Percentiles rank a stretch among this genome's conserved stretches.
phyloP scores from a whole-genome alignment of 305 asterid species.

The Ajuga reptans region DNA sequence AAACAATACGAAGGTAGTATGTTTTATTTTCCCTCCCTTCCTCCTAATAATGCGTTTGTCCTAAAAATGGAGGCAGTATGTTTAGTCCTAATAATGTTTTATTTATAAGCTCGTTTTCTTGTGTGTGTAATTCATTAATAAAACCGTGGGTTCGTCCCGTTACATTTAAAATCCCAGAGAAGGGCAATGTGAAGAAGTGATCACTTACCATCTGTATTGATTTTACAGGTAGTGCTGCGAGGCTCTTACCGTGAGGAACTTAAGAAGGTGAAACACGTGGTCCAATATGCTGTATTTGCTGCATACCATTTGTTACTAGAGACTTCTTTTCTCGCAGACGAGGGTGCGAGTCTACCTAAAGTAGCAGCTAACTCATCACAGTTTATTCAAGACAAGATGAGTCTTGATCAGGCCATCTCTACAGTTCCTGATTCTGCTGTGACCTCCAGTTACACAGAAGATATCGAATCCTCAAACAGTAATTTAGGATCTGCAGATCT shows the following conservation, averaged over 20 bases:
- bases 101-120: too few relatives aligned
- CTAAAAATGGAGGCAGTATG: too few relatives aligned
- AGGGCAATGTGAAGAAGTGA: neutral
- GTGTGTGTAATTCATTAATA: too few relatives aligned
- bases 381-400: slow-evolving; percentile 29
- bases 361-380: slow-evolving; percentile 26
- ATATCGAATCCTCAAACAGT: slow-evolving; percentile 20
- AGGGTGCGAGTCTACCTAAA: slow-evolving; percentile 86
- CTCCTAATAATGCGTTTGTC: too few relatives aligned
- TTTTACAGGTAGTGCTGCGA: slow-evolving; percentile 62
- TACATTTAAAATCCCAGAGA: too few relatives aligned
- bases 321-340: slow-evolving; percentile 87
- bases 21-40: too few relatives aligned
- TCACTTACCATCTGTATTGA: slow-evolving; percentile 1
- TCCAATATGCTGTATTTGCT: slow-evolving; percentile 82
- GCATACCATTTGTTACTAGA: slow-evolving; percentile 88
- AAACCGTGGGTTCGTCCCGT: too few relatives aligned
- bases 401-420: slow-evolving; percentile 30
- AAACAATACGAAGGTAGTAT: too few relatives aligned
- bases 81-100: too few relatives aligned
- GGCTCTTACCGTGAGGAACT: slow-evolving; percentile 70
- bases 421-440: slow-evolving; percentile 25
- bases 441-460: slow-evolving; percentile 24
- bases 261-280: slow-evolving; percentile 72
- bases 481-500: slow-evolving; percentile 31